Conservation (phyloP, 1,284 basidiomycete species). For the Cutaneotrichosporon dermatis region DNA sequence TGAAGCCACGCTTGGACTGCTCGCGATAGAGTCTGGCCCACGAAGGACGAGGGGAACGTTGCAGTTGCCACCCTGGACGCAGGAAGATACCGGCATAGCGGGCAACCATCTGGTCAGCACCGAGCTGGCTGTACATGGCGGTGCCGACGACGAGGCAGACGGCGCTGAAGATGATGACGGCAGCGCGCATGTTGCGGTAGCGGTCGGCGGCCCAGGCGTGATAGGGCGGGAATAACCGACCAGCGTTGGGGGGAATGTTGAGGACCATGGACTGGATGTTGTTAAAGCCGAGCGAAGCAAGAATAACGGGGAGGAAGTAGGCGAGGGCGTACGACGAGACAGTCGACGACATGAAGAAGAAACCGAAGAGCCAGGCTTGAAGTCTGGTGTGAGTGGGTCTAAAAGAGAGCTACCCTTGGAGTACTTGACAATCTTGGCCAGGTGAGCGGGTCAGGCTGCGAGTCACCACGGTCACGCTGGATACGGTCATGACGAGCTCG, state of each 20-base stretch:
- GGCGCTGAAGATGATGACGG: slow-evolving; percentile 9
- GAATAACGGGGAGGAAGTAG: slow-evolving; percentile 50
- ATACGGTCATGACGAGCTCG: slow-evolving; percentile 48
- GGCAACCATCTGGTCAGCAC: slow-evolving; percentile 25
- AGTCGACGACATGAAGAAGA: slow-evolving; percentile 43
- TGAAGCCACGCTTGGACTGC: slow-evolving; percentile 46
- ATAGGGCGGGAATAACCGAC: slow-evolving; percentile 43
- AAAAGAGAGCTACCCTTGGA: neutral
- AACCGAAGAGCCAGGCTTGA: slow-evolving; percentile 50
- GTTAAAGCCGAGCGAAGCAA: slow-evolving; percentile 45
- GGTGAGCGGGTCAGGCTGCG: slow-evolving; percentile 46
- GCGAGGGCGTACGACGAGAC: slow-evolving; percentile 24
- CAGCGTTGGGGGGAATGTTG: slow-evolving; percentile 48
- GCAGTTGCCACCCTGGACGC: slow-evolving; percentile 42
- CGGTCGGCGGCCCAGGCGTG: slow-evolving; percentile 47
- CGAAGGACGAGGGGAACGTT: slow-evolving; percentile 40
- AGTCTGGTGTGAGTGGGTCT: slow-evolving; percentile 22
- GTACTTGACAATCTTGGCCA: slow-evolving; percentile 40
- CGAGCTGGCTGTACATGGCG: slow-evolving; percentile 18
- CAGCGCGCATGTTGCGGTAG: slow-evolving; percentile 3
- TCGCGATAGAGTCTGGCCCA: slow-evolving; percentile 51
- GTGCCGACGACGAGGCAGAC: slow-evolving; percentile 14
- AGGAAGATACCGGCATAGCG: slow-evolving; percentile 48
- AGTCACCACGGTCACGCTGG: slow-evolving; percentile 50
- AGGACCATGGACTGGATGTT: slow-evolving; percentile 38